Evolutionary conservation across 331 rosid genomes (phyloP), one percentile per base, ranked within the genome.

Genomic region (Malus hybrid): DNA sequence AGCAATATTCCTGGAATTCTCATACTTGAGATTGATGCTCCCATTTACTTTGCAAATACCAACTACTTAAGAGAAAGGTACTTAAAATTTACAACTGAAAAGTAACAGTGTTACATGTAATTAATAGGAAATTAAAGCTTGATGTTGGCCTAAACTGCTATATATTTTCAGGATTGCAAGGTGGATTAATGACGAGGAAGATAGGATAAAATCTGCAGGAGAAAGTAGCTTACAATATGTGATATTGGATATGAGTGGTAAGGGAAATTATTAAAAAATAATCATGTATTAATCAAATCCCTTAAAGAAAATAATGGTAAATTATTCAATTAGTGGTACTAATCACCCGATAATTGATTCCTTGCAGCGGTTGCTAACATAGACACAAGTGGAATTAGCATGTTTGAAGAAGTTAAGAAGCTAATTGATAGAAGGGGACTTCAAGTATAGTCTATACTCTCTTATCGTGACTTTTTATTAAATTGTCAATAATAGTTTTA

Each of bases 171-270:
- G 99, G 88, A 92, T 92, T 86, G 33, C 87, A 72, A 90, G 97
- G 86, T 95, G 99, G 99, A 87, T 95, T 84, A 88, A 90, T 79
- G 97, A 95, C 48, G 99, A 95, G 82, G 98, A 92, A 82, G 97
- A 92, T 53, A 87, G 88, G 71, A 83, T 90, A 56, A 92, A 90
- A 81, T 78, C 83, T 63, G 30, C 90, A 4, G 92, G 80, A 16
- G 97, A 92, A 76, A 72, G 83, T 55, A 87, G 82, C 83, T 85
- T 94, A 83, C 89, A 89, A 64, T 90, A 86, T 84, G 80, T 92
- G 34, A 83, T 92, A 73, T 63, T 92, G 82, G 89, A 92, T 70
- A 82, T 95, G 97, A 84, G 82, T 62, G 93, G 99, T 92, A 82
- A 79, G 84, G 74, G 58, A 15, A 50, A 3, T 20, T 5, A 24